Evolutionary conservation across 345 rosid genomes (phyloP).

Genomic region (Tarenaya hassleriana): DNA sequence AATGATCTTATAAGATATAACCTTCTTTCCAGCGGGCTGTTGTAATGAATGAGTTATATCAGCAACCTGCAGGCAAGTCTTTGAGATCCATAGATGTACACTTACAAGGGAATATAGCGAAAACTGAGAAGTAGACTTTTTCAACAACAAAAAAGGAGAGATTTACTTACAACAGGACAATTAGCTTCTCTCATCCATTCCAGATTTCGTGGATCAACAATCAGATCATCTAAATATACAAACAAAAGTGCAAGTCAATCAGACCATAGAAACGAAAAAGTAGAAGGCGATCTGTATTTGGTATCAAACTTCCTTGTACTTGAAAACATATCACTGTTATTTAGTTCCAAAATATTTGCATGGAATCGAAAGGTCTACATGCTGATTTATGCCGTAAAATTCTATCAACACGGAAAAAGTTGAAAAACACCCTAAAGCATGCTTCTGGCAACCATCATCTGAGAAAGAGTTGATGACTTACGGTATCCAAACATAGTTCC

Average conservation of each 20-base stretch:
- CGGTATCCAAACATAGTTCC: conserved; percentile 99
- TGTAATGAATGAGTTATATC: conserved; percentile 92
- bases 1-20: conserved; percentile 23
- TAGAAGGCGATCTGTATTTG: background rate
- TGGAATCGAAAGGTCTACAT: conserved; percentile 12
- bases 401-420: background rate
- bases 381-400: background rate
- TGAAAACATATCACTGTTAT: background rate
- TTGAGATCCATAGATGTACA: background rate
- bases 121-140: background rate
- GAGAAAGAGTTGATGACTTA: conserved; percentile 39
- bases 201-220: conserved; percentile 88
- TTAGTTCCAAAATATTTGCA: conserved; percentile 6
- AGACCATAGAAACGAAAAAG: conserved; percentile 9
- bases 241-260: conserved; percentile 19
- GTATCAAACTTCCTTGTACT: background rate
- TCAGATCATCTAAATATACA: conserved; percentile 67
- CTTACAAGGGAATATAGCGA: background rate
- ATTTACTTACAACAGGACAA: conserved; percentile 84
- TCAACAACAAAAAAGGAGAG: conserved; percentile 11
- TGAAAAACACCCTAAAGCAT: background rate
- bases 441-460: background rate
- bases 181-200: conserved; percentile 96
- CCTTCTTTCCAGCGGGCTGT: conserved; percentile 97
- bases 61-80: conserved; percentile 57